Evolutionary conservation across 257 asterid genomes (phyloP), one percentile per base, ranked within the genome.

Genomic region (Galeopsis tetrahit): DNA sequence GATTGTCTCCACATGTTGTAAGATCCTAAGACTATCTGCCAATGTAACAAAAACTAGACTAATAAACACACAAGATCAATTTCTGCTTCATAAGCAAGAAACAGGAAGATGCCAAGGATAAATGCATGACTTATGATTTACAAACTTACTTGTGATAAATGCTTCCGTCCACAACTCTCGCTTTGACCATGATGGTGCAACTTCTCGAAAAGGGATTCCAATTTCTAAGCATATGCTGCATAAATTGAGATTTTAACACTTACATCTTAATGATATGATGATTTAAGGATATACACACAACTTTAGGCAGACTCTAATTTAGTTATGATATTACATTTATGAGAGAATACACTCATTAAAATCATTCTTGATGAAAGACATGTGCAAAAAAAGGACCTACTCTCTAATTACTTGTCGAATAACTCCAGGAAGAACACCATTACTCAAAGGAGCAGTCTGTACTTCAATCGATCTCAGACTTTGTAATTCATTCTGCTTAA

Each of bases 341-440:
- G 21, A 31, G 42, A 39, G 38, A 63, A 51, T 9, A 42, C 31
- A 60, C 46, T 66, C 31, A 8, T 9, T 40, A 49, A 17, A 15
- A 35, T 10, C 69, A 38, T 15, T 31, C 39, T 57, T 13, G 33
- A 53, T 5, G 15, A 13, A 68, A 44, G 44, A 7, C 28, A 15
- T 6, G 56, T 6, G 36, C 15, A 35, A 43, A 46, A 35, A 13
- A 13, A 46, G n/a, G n/a, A 46, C n/a, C n/a, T n/a, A 95, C 98
- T 90, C 96, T 48, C 33, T 75, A 57, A 95, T 88, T 56, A 90
- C 96, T 83, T 92, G 96, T 61, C 98, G 90, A 77, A 90, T 76
- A 67, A 95, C 85, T 78, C 98, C 99, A 10, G 99, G 98, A 78
- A 95, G 96, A 63, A 88, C 89, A 66, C 97, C 98, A 39, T 87